These are phyloP conservation scores for Cicer chorassanicum DNA, from an alignment of 306 rosid genomes.

Conservation along the genomic window DNA sequence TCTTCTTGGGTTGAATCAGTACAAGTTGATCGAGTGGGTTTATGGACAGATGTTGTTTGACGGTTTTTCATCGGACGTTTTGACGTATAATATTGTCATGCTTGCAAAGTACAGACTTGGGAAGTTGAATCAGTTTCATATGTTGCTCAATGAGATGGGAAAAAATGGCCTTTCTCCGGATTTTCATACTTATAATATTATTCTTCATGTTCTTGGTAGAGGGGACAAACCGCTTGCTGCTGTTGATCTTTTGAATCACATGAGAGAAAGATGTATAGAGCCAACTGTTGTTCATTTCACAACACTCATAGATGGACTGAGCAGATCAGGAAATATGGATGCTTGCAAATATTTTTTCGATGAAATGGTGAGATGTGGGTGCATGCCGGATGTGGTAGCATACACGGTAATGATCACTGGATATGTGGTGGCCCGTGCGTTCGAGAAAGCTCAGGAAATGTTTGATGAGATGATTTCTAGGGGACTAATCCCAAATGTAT, in stretches of 20 bases:
- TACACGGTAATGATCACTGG: slow-evolving; percentile 91
- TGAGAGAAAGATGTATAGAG: slow-evolving; percentile 74
- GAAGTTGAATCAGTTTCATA: slow-evolving; percentile 46
- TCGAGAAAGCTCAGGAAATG: slow-evolving; percentile 71
- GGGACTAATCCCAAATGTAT: slow-evolving; percentile 84
- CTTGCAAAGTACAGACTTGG: slow-evolving; percentile 81
- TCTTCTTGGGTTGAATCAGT: slow-evolving; percentile 68
- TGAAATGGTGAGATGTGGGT: slow-evolving; percentile 65
- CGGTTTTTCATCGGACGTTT: slow-evolving; percentile 61
- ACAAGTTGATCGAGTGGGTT: slow-evolving; percentile 91
- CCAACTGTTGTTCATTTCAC: slow-evolving; percentile 91
- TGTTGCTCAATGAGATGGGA: slow-evolving; percentile 75
- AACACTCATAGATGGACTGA: slow-evolving; percentile 86
- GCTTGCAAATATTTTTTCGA: slow-evolving; percentile 79
- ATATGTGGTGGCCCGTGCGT: slow-evolving; percentile 72
- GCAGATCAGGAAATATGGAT: slow-evolving; percentile 83
- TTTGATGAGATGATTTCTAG: slow-evolving; percentile 72
- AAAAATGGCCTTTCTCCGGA: slow-evolving; percentile 73
- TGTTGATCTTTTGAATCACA: slow-evolving; percentile 74
- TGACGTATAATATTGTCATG: slow-evolving; percentile 61
- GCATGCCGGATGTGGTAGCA: slow-evolving; percentile 80
- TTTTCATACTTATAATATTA: slow-evolving; percentile 83
- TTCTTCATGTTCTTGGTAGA: slow-evolving; percentile 85
- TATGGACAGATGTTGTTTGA: slow-evolving; percentile 76
- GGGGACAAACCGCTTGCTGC: slow-evolving; percentile 81